Base-by-base conservation (phyloP, 768 basidiomycete genomes). In the Mycena alexandri region DNA sequence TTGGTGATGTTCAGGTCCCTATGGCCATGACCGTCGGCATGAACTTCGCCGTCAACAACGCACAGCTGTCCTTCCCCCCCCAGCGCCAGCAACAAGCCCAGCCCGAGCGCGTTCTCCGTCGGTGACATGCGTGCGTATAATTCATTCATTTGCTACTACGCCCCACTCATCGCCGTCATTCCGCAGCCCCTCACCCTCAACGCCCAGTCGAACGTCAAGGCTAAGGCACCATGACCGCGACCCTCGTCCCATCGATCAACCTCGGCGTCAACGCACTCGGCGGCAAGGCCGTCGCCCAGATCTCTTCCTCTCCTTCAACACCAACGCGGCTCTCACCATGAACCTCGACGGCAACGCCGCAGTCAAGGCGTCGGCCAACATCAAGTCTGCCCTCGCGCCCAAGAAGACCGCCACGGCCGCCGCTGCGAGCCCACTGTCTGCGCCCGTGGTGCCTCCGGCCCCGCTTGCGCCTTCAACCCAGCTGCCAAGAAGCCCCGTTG, bases 201-300 rank as follows among this genome's bases (percentile, higher is more conserved):
- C 17, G 75, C 74, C 13, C 17, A 16, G 13, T 16, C 25, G 12
- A 33, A n/a, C 25, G 29, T 51, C 24, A 63, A 69, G 44, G 75
- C 78, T 9, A 38, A 71, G 71, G 63, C 73, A 74, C 16, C 56
- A 70, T 21, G 63, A 62, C 69, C 16, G 79, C 73, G 12, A 73
- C 79, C 57, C 68, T 80, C 43, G 76, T 74, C 52, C 79, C 78
- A 0, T 43, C 61, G 19, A 50, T 71, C 24, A 68, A 67, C 53
- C 42, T 80, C 53, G 78, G 78, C 19, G 60, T 80, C 59, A 65
- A 63, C 48, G 70, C 62, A 6, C 42, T 71, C 42, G 66, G 56
- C 22, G 66, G 66, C 48, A 71, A 71, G 61, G 66, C 29, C 21
- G 25, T 59, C 11, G 70, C 66, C 5, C 36, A 60, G 16, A 43